These are phyloP conservation scores for Picea sitchensis DNA, from an alignment of 75 land plant species.

Conservation along the genomic window DNA sequence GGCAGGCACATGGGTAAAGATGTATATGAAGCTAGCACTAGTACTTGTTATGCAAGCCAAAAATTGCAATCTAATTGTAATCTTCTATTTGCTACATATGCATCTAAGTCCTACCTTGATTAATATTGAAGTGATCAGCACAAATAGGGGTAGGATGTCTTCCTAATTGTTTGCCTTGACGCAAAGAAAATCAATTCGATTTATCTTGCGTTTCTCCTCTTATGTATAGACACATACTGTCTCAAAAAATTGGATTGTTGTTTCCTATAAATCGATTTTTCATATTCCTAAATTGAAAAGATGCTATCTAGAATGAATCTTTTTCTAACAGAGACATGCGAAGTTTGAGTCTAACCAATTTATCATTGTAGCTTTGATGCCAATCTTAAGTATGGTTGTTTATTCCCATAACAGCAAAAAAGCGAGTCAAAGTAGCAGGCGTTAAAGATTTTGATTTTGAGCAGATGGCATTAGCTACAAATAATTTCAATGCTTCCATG, in stretches of 20 bases:
- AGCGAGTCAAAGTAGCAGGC: constrained; percentile 59
- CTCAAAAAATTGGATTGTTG: neutral
- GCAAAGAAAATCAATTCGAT: neutral
- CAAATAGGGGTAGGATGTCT: neutral
- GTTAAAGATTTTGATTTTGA: constrained; percentile 42
- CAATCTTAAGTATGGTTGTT: constrained; percentile 3
- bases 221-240: neutral
- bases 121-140: neutral
- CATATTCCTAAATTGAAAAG: neutral
- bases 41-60: neutral
- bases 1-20: neutral
- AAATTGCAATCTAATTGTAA: neutral
- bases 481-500: constrained; percentile 29
- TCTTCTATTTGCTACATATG: neutral
- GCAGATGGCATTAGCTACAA: constrained; percentile 52
- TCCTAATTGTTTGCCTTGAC: neutral
- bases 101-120: neutral
- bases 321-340: neutral
- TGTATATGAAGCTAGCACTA: neutral
- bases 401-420: constrained; percentile 26
- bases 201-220: neutral
- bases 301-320: neutral
- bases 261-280: neutral
- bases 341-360: neutral
- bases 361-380: neutral